phyloP scores from a whole-genome alignment of 73 alveolate species.

The Tetrahymena thermophila region DNA sequence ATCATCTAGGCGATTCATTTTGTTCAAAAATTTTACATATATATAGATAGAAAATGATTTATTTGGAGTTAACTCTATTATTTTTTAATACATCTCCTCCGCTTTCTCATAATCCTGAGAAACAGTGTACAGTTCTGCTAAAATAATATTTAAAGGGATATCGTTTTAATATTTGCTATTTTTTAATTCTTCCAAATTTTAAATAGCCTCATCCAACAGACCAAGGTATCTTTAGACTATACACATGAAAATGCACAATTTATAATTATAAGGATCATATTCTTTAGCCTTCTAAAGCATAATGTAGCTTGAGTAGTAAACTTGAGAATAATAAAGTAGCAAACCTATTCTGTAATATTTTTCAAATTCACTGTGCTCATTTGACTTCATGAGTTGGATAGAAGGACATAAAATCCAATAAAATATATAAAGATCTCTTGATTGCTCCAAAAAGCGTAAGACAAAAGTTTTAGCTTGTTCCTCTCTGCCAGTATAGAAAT shows the following conservation, averaged over 20 bases:
- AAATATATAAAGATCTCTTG: neutral
- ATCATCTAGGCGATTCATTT: neutral
- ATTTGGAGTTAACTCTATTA: neutral
- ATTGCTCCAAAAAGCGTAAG: neutral
- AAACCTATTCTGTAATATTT: neutral
- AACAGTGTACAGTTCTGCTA: neutral
- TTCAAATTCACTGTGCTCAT: neutral
- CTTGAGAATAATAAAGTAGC: neutral
- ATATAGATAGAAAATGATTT: neutral
- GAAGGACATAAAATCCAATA: neutral
- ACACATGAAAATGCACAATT: neutral
- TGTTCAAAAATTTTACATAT: neutral
- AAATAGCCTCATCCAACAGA: neutral
- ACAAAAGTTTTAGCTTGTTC: neutral
- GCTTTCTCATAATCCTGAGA: neutral
- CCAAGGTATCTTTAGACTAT: neutral
- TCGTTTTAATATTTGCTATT: neutral
- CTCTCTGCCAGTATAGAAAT: neutral
- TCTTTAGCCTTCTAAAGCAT: neutral
- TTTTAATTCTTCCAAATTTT: neutral
- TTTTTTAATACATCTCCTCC: neutral
- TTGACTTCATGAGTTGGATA: neutral
- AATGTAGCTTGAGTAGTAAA: neutral
- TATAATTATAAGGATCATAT: neutral
- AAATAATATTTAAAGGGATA: neutral